These are phyloP conservation scores for Waltergamsia citrina DNA, from an alignment of 2,329 filamentous ascomycete genomes.

Conservation along the genomic window DNA sequence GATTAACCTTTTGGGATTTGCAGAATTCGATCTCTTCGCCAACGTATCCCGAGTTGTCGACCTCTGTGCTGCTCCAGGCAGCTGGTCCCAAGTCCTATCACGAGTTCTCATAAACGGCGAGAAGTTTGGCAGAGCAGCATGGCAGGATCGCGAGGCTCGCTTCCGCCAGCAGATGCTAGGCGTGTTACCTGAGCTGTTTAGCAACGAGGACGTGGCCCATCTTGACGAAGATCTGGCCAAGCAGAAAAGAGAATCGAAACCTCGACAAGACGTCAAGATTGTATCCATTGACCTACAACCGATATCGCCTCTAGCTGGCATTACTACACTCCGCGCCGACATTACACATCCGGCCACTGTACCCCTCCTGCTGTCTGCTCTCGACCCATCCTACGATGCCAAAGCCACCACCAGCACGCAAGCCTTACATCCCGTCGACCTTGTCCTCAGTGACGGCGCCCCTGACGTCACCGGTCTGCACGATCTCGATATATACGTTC, in stretches of 20 bases:
- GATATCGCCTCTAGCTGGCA: constrained; percentile 87
- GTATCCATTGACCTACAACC: constrained; percentile 94
- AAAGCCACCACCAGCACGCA: constrained; percentile 26
- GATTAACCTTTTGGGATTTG: no score
- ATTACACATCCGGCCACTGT: constrained; percentile 97
- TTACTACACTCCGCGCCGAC: constrained; percentile 85
- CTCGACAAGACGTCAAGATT: constrained; percentile 74
- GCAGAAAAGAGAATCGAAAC: constrained; percentile 20
- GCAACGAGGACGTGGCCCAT: constrained; percentile 10
- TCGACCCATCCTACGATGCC: constrained; percentile 62
- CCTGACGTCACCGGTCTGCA: constrained; percentile 95
- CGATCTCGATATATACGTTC: constrained; percentile 96
- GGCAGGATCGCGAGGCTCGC: constrained; percentile 72
- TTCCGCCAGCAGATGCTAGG: constrained; percentile 52
- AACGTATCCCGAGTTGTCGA: constrained; percentile 90
- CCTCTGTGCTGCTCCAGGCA: constrained; percentile 88
- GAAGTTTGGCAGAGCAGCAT: constrained; percentile 75
- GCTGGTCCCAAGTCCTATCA: constrained; percentile 95
- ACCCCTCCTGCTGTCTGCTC: constrained; percentile 72
- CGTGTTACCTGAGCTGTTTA: constrained; percentile 27
- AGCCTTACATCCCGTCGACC: constrained; percentile 71
- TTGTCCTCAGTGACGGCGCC: constrained; percentile 91
- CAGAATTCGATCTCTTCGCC: constrained; percentile 90
- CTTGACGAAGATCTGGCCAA: constrained; percentile 7
- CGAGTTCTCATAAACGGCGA: constrained; percentile 89